Evolutionary conservation across 2,329 filamentous ascomycete genomes (phyloP), one percentile per base, ranked within the genome.

Genomic region (Colletotrichum kahawae): DNA sequence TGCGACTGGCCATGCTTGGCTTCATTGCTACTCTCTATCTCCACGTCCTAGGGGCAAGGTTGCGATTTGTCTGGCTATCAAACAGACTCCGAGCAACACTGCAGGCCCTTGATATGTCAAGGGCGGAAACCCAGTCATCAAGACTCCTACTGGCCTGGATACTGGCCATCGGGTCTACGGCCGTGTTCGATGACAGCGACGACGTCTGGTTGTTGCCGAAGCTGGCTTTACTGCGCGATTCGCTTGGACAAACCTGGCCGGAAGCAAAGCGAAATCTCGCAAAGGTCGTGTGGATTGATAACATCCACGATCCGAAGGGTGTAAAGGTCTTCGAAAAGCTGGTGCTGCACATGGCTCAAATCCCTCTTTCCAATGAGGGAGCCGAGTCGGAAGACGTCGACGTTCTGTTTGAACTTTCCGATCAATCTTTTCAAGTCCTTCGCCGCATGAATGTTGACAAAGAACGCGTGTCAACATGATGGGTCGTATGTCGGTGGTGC

Each of bases 1-100:
- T 80, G 14, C 78, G 80, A 1, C 64, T 83, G 1, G 82, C 79
- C 7, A 80, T 84, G n/a, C 66, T 83, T 2, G 78, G 81, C 2
- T 83, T 79, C 36, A 77, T 81, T 34, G 79, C 82, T 1, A 80
- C 80, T 0, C 76, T 82, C 3, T 82, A 82, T 34, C 70, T 82
- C 0, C 77, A 80, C 7, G 70, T 79, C 1, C 76, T 74, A 4
- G 77, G 78, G 7, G 60, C 67, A 1, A 80, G 78, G 9, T 21
- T 81, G 3, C 71, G 70, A 7, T 80, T 79, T 4, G 43, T 67
- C 0, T 36, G 60, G 4, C 72, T 75, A 18, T 14, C 56, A 18
- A 43, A 12, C 33, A 60, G 24, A 21, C 33, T 68, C 3, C 65
- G 74, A 9, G 62, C 38, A 4, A 31, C 16, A 2, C 57, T 60